phyloP scores from a whole-genome alignment of 176 grass and related monocot genomes.

The Hyparrhenia diplandra region DNA sequence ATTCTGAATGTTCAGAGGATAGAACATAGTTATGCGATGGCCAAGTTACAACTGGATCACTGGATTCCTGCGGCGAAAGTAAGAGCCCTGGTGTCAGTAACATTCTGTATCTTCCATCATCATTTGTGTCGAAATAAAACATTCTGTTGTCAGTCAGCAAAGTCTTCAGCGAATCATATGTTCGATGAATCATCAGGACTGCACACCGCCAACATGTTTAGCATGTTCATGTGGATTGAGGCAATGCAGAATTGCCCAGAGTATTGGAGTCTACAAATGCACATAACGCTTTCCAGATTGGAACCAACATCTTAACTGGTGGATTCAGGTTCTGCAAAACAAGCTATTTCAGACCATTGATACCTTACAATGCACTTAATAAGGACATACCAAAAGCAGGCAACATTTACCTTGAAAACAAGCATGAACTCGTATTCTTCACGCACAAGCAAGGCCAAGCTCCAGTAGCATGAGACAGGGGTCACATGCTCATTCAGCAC shows the following conservation, averaged over 20 bases:
- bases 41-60: not conserved
- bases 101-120: not conserved
- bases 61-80: not conserved
- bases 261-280: conserved; percentile 22
- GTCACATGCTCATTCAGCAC: conserved; percentile 66
- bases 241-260: not conserved
- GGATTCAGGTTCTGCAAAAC: conserved; percentile 52
- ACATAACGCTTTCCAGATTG: conserved; percentile 62
- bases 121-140: not conserved
- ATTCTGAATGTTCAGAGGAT: conserved; percentile 2
- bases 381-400: not conserved
- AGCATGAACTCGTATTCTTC: conserved; percentile 45
- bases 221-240: not conserved
- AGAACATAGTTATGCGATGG: too few species aligned
- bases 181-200: not conserved
- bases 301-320: conserved; percentile 58
- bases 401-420: conserved; percentile 47
- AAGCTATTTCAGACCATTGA: not conserved
- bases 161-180: conserved; percentile 5
- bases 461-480: conserved; percentile 77
- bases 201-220: not conserved
- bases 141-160: conserved; percentile 8
- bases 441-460: conserved; percentile 50
- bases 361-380: not conserved
- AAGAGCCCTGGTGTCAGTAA: not conserved